Evolutionary conservation across 306 rosid genomes (phyloP).

Genomic region (Potentilla sterilis): DNA sequence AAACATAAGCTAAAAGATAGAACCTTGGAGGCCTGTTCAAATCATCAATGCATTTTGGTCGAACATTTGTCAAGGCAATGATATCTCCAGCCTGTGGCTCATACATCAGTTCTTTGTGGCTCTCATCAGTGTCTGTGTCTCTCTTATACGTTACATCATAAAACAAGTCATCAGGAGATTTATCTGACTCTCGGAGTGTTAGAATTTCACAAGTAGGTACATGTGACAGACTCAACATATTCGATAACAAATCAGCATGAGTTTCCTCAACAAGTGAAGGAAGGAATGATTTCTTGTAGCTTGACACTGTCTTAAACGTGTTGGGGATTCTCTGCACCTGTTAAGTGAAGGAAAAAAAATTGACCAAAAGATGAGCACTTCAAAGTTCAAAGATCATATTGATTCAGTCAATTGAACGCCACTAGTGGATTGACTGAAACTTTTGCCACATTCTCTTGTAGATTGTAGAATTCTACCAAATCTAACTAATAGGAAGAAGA

Average conservation of each 20-base stretch:
- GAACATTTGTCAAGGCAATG: constrained; percentile 47
- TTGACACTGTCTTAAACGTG: constrained; percentile 29
- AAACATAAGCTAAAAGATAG: constrained; percentile 36
- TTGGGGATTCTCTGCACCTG: constrained; percentile 51
- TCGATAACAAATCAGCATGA: constrained; percentile 18
- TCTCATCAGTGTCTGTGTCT: not conserved
- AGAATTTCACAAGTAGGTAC: constrained; percentile 22
- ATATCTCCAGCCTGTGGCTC: constrained; percentile 55
- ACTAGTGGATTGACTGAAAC: not conserved
- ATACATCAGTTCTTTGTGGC: constrained; percentile 16
- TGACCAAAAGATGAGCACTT: not conserved
- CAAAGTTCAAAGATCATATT: not conserved
- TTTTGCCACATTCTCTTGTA: not conserved
- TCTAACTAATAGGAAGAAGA: not conserved
- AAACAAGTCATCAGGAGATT: constrained; percentile 17
- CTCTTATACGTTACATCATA: constrained; percentile 22
- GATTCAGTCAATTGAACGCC: not conserved
- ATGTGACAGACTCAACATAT: not conserved
- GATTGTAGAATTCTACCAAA: not conserved
- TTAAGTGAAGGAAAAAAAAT: not conserved
- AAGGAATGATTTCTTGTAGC: constrained; percentile 45
- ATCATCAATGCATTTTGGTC: constrained; percentile 34
- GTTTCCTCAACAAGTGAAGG: constrained; percentile 55
- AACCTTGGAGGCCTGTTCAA: constrained; percentile 23
- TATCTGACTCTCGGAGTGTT: not conserved